Conservation (phyloP, 139 green algal genomes). For the Chlamydomonas sphaeroides region DNA sequence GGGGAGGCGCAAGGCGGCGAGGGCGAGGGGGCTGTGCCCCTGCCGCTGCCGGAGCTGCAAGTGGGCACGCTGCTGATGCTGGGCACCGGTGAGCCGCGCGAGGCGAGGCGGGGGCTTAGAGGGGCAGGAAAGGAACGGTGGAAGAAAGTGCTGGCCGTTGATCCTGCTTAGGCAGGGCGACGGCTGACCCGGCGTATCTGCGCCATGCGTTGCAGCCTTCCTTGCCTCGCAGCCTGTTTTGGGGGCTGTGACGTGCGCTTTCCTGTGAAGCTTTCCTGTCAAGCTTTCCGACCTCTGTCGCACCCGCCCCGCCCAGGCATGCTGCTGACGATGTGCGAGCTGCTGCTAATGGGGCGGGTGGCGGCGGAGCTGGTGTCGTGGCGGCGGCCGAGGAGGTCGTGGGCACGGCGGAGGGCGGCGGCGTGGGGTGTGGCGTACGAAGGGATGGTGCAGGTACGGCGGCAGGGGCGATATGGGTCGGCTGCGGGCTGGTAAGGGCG, state of each 20-base stretch:
- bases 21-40: not conserved
- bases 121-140: too few species aligned
- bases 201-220: too few species aligned
- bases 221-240: too few species aligned
- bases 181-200: too few species aligned
- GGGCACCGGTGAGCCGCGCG: not conserved
- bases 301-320: too few species aligned
- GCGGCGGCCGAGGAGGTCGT: not conserved
- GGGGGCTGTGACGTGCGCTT: too few species aligned
- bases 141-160: too few species aligned
- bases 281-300: too few species aligned
- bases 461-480: not conserved
- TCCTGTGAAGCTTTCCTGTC: too few species aligned
- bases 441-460: constrained; percentile 1
- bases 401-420: not conserved
- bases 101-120: too few species aligned
- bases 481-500: too few species aligned
- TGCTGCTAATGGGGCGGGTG: constrained; percentile 1
- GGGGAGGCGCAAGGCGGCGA: not conserved
- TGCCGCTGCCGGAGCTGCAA: not conserved
- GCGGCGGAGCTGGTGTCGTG: constrained; percentile 6
- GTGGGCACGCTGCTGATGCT: constrained; percentile 13
- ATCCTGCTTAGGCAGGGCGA: too few species aligned
- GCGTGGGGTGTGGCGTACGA: not conserved
- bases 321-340: constrained; percentile 2